phyloP scores from a whole-genome alignment of 2,329 filamentous ascomycete genomes.

The Paracoccidioides lutzii region DNA sequence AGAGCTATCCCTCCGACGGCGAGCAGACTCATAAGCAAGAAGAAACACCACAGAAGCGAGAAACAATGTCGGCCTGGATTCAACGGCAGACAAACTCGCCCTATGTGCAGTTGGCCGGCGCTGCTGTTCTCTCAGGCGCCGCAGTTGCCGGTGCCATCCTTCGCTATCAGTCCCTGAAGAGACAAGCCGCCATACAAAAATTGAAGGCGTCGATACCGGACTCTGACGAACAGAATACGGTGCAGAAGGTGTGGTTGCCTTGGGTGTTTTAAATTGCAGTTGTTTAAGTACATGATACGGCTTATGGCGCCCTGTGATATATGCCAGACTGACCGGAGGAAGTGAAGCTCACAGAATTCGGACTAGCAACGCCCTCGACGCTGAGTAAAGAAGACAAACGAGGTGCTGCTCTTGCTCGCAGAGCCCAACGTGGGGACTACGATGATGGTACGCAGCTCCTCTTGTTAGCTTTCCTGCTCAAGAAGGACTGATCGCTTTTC shows the following conservation, averaged over 20 bases:
- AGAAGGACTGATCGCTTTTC: slow-evolving; percentile 3
- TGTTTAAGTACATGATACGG: neutral
- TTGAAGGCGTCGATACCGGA: slow-evolving; percentile 50
- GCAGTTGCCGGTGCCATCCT: slow-evolving; percentile 41
- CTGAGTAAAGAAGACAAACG: slow-evolving; percentile 43
- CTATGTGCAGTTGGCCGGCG: slow-evolving; percentile 30
- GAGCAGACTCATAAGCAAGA: neutral
- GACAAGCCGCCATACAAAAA: slow-evolving; percentile 42
- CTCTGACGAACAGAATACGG: slow-evolving; percentile 35
- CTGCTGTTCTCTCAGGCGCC: slow-evolving; percentile 31
- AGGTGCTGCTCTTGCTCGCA: slow-evolving; percentile 44
- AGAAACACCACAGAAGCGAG: neutral
- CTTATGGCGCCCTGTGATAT: slow-evolving; percentile 1
- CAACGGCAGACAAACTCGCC: slow-evolving; percentile 31
- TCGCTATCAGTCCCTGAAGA: slow-evolving; percentile 43
- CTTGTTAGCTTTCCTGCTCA: neutral
- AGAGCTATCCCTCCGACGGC: neutral
- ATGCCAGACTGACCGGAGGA: slow-evolving; percentile 23
- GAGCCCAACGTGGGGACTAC: slow-evolving; percentile 51
- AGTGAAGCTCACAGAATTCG: slow-evolving; percentile 40
- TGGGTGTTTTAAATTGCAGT: neutral
- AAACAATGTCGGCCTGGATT: slow-evolving; percentile 33
- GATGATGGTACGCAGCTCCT: slow-evolving; percentile 40
- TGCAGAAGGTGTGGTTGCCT: slow-evolving; percentile 33
- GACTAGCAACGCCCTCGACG: slow-evolving; percentile 22